A percentile compares a stretch with the other conserved stretches of the same genome.
Conservation (phyloP, 139 green algal genomes). For the Yamagishiella unicocca region DNA sequence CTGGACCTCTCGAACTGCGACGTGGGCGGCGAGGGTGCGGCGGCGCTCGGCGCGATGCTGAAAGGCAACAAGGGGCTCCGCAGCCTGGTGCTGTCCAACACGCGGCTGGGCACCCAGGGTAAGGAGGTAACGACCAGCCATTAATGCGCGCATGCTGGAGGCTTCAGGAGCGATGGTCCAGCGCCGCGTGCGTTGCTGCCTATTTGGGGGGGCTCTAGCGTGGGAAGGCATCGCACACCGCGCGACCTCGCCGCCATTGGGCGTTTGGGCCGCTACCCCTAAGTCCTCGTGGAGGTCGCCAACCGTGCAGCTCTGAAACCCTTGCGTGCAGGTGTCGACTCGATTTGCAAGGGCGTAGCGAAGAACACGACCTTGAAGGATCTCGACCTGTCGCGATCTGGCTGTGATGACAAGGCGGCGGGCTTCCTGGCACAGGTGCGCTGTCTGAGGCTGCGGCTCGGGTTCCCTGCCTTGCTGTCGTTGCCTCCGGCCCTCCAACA, state of each 20-base stretch:
- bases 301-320: too few relatives aligned
- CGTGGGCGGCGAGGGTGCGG: constrained; percentile 52
- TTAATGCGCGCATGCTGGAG: too few relatives aligned
- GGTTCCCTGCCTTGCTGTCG: too few relatives aligned
- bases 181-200: too few relatives aligned
- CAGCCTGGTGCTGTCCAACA: constrained; percentile 45
- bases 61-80: constrained; percentile 58
- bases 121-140: neutral
- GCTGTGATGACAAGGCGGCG: constrained; percentile 53
- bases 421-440: constrained; percentile 25
- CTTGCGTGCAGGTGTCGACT: constrained; percentile 50
- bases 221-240: too few relatives aligned
- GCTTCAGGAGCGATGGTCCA: too few relatives aligned
- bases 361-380: constrained; percentile 53
- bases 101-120: constrained; percentile 36
- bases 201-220: too few relatives aligned
- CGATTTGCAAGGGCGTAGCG: constrained; percentile 52
- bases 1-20: constrained; percentile 54
- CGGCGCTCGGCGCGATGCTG: constrained; percentile 54
- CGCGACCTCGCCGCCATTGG: too few relatives aligned
- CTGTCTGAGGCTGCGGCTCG: too few relatives aligned
- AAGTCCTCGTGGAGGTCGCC: too few relatives aligned
- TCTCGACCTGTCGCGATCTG: constrained; percentile 48
- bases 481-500: too few relatives aligned
- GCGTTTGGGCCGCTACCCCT: too few relatives aligned